Percentiles rank a stretch among this genome's conserved stretches.
These are phyloP conservation scores for Heracleum sosnowskyi DNA, from an alignment of 129 eudicot genomes.

Conservation along the genomic window DNA sequence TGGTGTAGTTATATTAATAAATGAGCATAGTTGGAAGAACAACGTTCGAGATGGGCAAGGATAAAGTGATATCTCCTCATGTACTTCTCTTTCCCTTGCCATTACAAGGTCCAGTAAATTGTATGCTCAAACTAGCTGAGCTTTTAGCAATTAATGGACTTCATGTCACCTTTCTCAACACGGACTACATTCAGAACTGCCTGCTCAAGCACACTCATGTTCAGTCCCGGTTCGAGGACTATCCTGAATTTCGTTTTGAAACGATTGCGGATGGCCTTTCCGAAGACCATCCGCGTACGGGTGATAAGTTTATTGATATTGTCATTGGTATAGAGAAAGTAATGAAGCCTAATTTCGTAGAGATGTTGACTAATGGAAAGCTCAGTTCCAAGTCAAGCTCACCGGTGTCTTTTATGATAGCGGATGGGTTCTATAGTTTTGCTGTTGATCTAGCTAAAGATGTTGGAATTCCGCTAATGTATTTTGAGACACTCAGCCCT, in stretches of 20 bases:
- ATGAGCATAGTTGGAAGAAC: neutral
- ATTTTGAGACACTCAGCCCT: constrained; percentile 38
- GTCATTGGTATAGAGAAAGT: constrained; percentile 14
- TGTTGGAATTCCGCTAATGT: constrained; percentile 34
- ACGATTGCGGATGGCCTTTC: constrained; percentile 42
- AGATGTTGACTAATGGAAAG: constrained; percentile 27
- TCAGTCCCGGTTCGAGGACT: constrained; percentile 23
- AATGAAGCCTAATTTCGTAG: constrained; percentile 19
- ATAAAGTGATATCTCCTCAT: constrained; percentile 28
- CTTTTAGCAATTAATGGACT: constrained; percentile 34
- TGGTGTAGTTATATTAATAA: neutral
- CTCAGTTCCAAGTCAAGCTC: constrained; percentile 17
- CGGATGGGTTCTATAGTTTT: constrained; percentile 34
- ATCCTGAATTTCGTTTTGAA: constrained; percentile 25
- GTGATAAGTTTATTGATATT: constrained; percentile 18
- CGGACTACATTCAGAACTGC: constrained; percentile 42
- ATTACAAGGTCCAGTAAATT: constrained; percentile 54
- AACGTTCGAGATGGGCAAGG: constrained; percentile 9
- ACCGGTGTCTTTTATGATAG: constrained; percentile 31
- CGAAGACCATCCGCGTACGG: constrained; percentile 36
- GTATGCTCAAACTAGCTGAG: constrained; percentile 51
- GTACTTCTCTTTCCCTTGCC: constrained; percentile 61
- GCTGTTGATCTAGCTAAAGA: constrained; percentile 38
- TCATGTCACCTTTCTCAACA: constrained; percentile 50
- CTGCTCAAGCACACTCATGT: constrained; percentile 24